Percentiles rank a stretch among this genome's conserved stretches.
These are phyloP conservation scores for Fusarium goolgardi DNA, from an alignment of 2,329 filamentous ascomycete species.

Conservation along the genomic window DNA sequence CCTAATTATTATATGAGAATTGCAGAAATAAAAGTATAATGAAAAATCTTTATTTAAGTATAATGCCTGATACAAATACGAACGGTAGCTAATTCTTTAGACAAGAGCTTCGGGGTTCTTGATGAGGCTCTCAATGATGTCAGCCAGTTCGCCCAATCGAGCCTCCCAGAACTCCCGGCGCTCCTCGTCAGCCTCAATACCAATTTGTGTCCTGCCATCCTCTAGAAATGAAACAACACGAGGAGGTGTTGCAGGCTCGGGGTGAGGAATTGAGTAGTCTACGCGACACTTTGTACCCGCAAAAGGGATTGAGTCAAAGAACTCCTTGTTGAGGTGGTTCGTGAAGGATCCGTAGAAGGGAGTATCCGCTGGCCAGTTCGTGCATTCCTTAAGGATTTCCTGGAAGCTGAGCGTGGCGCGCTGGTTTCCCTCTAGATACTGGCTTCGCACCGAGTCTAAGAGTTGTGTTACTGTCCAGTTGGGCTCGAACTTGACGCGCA, in stretches of 20 bases:
- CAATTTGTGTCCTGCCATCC: slow-evolving; percentile 39
- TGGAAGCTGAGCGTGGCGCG: slow-evolving; percentile 43
- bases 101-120: slow-evolving; percentile 26
- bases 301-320: slow-evolving; percentile 47
- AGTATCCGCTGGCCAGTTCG: slow-evolving; percentile 31
- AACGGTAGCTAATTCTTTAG: neutral
- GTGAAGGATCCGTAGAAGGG: slow-evolving; percentile 46
- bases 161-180: slow-evolving; percentile 46
- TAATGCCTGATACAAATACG: neutral
- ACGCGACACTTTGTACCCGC: slow-evolving; percentile 45
- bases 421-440: slow-evolving; percentile 44
- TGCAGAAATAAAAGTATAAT: neutral
- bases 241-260: slow-evolving; percentile 42
- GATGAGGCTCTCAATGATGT: slow-evolving; percentile 35
- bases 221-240: slow-evolving; percentile 46
- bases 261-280: slow-evolving; percentile 45
- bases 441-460: slow-evolving; percentile 38
- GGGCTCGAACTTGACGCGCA: slow-evolving; percentile 43
- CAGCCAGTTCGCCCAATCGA: slow-evolving; percentile 38
- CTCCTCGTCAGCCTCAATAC: slow-evolving; percentile 47
- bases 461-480: slow-evolving; percentile 41
- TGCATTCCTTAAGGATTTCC: slow-evolving; percentile 38
- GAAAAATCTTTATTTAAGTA: neutral
- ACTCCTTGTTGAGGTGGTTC: slow-evolving; percentile 47
- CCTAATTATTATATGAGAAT: no score